Conservation (phyloP, 2,329 filamentous ascomycete species). For the Botryotinia narcissicola region DNA sequence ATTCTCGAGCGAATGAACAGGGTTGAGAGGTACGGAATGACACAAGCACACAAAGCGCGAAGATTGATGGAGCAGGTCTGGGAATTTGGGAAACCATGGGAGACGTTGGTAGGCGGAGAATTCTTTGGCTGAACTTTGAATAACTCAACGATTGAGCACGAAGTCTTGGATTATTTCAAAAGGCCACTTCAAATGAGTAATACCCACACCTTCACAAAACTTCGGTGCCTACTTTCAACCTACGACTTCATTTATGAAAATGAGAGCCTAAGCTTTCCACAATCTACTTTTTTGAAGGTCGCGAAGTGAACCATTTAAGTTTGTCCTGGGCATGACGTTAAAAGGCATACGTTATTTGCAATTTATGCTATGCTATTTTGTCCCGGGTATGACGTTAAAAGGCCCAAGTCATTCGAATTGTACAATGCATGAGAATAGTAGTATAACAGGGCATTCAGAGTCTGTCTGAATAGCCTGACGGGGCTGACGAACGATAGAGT, state of each 20-base stretch:
- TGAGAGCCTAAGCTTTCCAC: too few relatives aligned
- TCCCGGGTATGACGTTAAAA: conserved; percentile 41
- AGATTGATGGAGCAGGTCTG: conserved; percentile 67
- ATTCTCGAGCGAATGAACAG: conserved; percentile 64
- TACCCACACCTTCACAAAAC: not conserved
- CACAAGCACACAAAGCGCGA: conserved; percentile 64
- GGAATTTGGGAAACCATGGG: conserved; percentile 67
- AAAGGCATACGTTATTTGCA: too few relatives aligned
- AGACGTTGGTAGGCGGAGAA: conserved; percentile 51
- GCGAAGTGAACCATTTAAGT: not conserved
- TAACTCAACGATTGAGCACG: not conserved
- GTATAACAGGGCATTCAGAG: conserved; percentile 23
- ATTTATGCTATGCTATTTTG: too few relatives aligned
- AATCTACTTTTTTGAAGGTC: too few relatives aligned
- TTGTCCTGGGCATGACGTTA: conserved; percentile 41
- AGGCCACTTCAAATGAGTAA: too few relatives aligned
- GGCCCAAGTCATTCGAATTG: conserved; percentile 30
- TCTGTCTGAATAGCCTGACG: conserved; percentile 23
- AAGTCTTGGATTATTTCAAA: not conserved
- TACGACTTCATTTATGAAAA: not conserved
- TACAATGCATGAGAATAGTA: not conserved
- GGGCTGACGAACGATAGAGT: not conserved
- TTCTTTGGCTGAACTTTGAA: conserved; percentile 34
- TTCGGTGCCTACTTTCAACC: not conserved
- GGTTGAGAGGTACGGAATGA: conserved; percentile 73